Evolutionary conservation across 148 eudicot genomes (phyloP).

Genomic region (Amaranthus cruentus): DNA sequence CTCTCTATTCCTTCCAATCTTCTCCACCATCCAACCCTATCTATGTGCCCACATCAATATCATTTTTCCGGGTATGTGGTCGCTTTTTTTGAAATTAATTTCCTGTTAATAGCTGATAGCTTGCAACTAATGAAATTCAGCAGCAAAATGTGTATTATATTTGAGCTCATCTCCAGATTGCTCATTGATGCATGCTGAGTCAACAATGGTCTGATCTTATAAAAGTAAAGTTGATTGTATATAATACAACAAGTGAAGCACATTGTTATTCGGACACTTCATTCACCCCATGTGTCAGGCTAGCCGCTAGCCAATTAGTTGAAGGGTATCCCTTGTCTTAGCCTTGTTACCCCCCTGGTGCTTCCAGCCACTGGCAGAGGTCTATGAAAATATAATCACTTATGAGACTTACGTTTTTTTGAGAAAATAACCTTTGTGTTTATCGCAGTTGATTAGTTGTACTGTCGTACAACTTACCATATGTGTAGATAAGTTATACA

Average conservation of each 20-base stretch:
- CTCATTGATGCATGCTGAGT: background rate
- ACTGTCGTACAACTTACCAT: background rate
- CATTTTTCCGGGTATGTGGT: constrained; percentile 69
- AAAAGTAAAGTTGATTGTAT: no score
- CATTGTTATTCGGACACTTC: background rate
- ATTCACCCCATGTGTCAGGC: no score
- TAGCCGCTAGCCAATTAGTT: no score
- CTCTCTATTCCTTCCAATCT: constrained; percentile 66
- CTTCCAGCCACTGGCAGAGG: no score
- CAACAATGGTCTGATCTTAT: background rate
- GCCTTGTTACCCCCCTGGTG: no score
- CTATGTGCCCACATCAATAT: constrained; percentile 52
- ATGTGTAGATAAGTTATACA: background rate
- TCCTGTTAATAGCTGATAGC: background rate
- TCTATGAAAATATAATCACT: no score
- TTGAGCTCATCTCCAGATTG: background rate
- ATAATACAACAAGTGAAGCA: background rate
- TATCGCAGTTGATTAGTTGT: background rate
- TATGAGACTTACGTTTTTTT: no score
- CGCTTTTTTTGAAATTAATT: constrained; percentile 7
- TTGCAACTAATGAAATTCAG: constrained; percentile 1
- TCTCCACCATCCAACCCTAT: constrained; percentile 29
- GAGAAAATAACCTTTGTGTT: background rate
- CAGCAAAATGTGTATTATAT: background rate
- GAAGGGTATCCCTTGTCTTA: no score